phyloP scores from a whole-genome alignment of 495 filamentous ascomycete species.

The Tuber umbilicatum region DNA sequence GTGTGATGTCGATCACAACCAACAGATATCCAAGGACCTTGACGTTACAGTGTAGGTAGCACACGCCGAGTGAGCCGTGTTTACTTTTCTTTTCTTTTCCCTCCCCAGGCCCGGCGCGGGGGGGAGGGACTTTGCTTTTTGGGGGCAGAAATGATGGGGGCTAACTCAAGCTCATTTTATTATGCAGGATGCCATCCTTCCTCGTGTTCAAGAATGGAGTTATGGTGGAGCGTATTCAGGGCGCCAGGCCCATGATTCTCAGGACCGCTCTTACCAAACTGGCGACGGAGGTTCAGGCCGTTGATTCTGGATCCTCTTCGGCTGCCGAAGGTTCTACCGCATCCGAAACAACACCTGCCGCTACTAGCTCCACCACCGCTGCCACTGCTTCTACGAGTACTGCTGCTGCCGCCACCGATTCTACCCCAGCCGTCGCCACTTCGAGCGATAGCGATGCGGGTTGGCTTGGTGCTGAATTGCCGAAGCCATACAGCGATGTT shows the following conservation, averaged over 20 bases:
- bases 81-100: not conserved
- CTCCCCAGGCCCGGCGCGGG: not conserved
- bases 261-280: constrained; percentile 65
- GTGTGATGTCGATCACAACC: constrained; percentile 71
- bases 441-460: constrained; percentile 43
- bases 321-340: not conserved
- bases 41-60: constrained; percentile 60
- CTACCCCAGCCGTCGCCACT: not conserved
- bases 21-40: constrained; percentile 65
- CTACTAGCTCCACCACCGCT: constrained; percentile 48
- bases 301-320: not conserved
- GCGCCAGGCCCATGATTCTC: constrained; percentile 52
- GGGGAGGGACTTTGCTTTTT: not conserved
- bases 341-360: constrained; percentile 27
- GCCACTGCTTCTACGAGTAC: constrained; percentile 41
- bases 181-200: constrained; percentile 61
- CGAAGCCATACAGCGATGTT: constrained; percentile 74
- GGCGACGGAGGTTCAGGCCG: constrained; percentile 50
- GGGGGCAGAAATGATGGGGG: not conserved
- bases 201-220: constrained; percentile 74
- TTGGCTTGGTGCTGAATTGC: constrained; percentile 66
- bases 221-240: constrained; percentile 60
- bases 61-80: not conserved
- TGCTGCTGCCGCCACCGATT: constrained; percentile 5
- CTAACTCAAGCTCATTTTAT: constrained; percentile 20